A percentile compares a stretch with the other conserved stretches of the same genome.
Evolutionary conservation across 2,329 filamentous ascomycete species (phyloP).

Genomic region (Fusarium algeriense): DNA sequence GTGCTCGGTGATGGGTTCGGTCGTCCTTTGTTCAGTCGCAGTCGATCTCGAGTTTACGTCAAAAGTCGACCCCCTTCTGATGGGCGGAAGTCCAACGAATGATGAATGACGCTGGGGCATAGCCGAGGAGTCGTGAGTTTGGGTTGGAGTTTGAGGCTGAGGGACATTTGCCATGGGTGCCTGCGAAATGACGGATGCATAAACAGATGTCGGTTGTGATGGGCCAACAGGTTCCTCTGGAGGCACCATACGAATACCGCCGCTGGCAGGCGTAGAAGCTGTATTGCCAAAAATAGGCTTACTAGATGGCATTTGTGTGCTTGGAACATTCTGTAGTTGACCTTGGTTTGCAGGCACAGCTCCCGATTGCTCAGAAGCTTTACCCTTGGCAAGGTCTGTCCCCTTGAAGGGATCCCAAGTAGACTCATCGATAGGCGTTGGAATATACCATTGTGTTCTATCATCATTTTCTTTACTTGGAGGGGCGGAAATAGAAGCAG

Average conservation of each 20-base stretch:
- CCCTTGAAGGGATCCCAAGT: slow-evolving; percentile 44
- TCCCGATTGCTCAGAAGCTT: slow-evolving; percentile 26
- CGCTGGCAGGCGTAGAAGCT: slow-evolving; percentile 24
- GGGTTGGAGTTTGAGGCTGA: slow-evolving; percentile 21
- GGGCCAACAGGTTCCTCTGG: slow-evolving; percentile 16
- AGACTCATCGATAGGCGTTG: slow-evolving; percentile 36
- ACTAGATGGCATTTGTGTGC: slow-evolving; percentile 14
- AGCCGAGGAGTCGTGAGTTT: slow-evolving; percentile 35
- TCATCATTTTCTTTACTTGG: slow-evolving; percentile 36
- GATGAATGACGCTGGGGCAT: slow-evolving; percentile 60
- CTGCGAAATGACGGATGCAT: slow-evolving; percentile 4
- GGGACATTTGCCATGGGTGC: neutral
- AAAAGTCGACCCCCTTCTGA: slow-evolving; percentile 69
- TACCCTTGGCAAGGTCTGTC: slow-evolving; percentile 25
- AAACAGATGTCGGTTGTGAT: slow-evolving; percentile 18
- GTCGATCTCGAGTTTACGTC: slow-evolving; percentile 54
- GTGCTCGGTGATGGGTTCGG: slow-evolving; percentile 52
- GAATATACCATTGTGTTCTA: slow-evolving; percentile 40
- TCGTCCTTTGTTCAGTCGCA: slow-evolving; percentile 49
- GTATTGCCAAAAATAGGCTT: slow-evolving; percentile 24
- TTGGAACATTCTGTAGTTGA: slow-evolving; percentile 6
- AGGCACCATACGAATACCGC: slow-evolving; percentile 44
- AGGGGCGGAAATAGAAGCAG: slow-evolving; percentile 1
- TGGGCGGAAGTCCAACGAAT: slow-evolving; percentile 69
- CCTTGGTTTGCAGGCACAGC: slow-evolving; percentile 11